These are phyloP conservation scores for Lepidium didymum DNA, from an alignment of 345 rosid species.

Conservation along the genomic window DNA sequence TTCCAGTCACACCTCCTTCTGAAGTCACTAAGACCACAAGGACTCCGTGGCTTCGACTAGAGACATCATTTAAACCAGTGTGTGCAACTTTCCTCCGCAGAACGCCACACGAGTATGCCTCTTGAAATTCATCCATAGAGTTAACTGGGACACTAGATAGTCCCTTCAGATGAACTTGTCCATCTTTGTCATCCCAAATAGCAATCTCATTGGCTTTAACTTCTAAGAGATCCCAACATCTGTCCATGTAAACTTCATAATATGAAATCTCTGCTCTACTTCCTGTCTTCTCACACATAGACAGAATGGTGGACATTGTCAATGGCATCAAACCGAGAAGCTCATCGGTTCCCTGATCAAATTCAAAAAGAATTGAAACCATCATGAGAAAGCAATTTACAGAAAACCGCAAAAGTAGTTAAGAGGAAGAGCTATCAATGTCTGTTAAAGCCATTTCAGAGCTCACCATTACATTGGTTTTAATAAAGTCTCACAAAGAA, in stretches of 20 bases:
- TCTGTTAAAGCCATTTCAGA: not conserved
- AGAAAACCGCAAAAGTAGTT: not conserved
- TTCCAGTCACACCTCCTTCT: constrained; percentile 41
- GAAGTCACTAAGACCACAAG: constrained; percentile 62
- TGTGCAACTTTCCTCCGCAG: constrained; percentile 75
- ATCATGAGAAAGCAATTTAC: not conserved
- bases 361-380: not conserved
- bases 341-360: constrained; percentile 54
- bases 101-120: constrained; percentile 49
- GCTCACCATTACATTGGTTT: not conserved
- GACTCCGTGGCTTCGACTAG: constrained; percentile 91
- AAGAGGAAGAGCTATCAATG: not conserved
- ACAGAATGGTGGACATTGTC: constrained; percentile 62
- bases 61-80: constrained; percentile 77
- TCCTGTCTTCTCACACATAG: constrained; percentile 40
- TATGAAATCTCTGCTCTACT: constrained; percentile 63
- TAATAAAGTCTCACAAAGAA: not conserved
- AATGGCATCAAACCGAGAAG: constrained; percentile 69
- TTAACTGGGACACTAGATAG: constrained; percentile 48
- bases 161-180: constrained; percentile 73
- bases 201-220: constrained; percentile 48
- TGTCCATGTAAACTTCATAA: constrained; percentile 89
- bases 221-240: constrained; percentile 79
- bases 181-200: constrained; percentile 64
- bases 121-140: constrained; percentile 54